A percentile compares a stretch with the other conserved stretches of the same genome.
phyloP scores from a whole-genome alignment of 176 grass and related monocot genomes.

The Tillandsia fasciculata region DNA sequence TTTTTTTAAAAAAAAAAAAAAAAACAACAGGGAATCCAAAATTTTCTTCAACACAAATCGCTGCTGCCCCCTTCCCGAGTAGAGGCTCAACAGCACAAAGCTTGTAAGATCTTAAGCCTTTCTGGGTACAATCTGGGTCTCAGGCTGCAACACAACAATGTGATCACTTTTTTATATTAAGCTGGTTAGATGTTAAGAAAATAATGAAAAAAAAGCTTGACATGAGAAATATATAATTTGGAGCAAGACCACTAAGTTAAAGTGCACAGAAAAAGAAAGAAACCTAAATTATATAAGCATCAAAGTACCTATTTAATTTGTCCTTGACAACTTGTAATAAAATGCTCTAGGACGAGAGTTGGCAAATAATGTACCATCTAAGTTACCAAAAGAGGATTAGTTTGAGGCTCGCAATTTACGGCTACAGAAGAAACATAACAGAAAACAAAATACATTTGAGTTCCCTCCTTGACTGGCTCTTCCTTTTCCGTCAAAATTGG shows the following conservation, averaged over 20 bases:
- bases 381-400: not conserved
- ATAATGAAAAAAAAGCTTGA: not conserved
- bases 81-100: not conserved
- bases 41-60: not conserved
- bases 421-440: conserved; percentile 4
- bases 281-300: too few relatives aligned
- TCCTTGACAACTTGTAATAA: not conserved
- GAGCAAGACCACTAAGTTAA: too few relatives aligned
- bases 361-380: not conserved
- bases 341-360: not conserved
- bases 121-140: conserved; percentile 39
- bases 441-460: not conserved
- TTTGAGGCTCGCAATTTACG: not conserved
- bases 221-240: too few relatives aligned
- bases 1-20: too few relatives aligned
- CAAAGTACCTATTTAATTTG: too few relatives aligned
- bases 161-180: not conserved
- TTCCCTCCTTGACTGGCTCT: conserved; percentile 62
- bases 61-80: not conserved
- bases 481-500: conserved; percentile 79
- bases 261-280: too few relatives aligned
- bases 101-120: conserved; percentile 33
- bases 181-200: not conserved
- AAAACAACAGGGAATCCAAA: too few relatives aligned
- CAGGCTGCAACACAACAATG: conserved; percentile 36